Conservation (phyloP, 768 basidiomycete genomes). For the Amylocystis lapponica region DNA sequence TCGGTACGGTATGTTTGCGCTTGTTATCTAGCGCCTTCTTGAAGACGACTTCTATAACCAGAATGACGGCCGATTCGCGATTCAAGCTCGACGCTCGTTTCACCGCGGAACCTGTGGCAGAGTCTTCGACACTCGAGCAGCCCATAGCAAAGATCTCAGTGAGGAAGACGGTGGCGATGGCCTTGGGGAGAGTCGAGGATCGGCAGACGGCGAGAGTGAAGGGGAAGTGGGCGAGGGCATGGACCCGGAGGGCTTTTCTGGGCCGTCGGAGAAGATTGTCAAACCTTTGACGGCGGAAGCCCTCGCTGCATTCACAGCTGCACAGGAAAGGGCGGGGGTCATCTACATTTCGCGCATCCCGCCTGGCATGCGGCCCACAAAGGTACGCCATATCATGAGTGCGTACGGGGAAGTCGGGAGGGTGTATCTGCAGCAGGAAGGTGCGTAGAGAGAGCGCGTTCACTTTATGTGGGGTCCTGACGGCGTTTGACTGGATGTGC, state of each 20-base stretch:
- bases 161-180: background rate
- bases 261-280: slow-evolving; percentile 50
- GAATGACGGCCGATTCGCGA: slow-evolving; percentile 9
- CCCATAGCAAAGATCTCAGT: too few relatives aligned
- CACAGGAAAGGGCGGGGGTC: slow-evolving; percentile 75
- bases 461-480: background rate
- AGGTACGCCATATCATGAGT: slow-evolving; percentile 91
- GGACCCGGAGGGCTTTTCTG: slow-evolving; percentile 55
- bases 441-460: slow-evolving; percentile 32
- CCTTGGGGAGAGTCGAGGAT: background rate
- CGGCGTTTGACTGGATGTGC: slow-evolving; percentile 2
- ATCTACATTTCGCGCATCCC: slow-evolving; percentile 95
- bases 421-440: slow-evolving; percentile 92
- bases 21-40: slow-evolving; percentile 9
- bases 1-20: too few relatives aligned
- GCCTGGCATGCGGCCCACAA: slow-evolving; percentile 95
- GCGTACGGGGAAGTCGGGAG: slow-evolving; percentile 86
- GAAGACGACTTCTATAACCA: slow-evolving; percentile 6
- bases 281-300: slow-evolving; percentile 74
- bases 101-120: slow-evolving; percentile 16
- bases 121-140: slow-evolving; percentile 9
- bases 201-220: slow-evolving; percentile 15
- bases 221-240: slow-evolving; percentile 40
- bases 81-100: slow-evolving; percentile 20
- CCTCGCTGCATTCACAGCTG: slow-evolving; percentile 66